Base-by-base conservation (phyloP, 129 eudicot genomes). In the Sambucus nigra region DNA sequence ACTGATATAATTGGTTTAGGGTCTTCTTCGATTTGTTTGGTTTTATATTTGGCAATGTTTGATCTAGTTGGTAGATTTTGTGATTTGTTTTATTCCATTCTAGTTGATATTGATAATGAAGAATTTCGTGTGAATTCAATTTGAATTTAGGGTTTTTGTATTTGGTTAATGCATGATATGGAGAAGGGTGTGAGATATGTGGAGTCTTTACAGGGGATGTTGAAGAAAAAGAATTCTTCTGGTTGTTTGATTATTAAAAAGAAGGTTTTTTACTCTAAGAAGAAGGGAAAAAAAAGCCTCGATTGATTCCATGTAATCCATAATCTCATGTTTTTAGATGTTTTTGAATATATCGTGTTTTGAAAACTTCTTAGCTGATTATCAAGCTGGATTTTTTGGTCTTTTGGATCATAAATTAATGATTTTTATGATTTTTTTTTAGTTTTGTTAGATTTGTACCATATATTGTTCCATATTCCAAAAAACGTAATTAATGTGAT, bases 161-260 rank as follows among this genome's bases (percentile, higher is more conserved):
- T 16, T 14, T 15, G 48, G 48, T 42, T 15, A 9, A 47, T 47
- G 50, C 46, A 61, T 60, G 61, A 58, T 32, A 85, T 81, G 98
- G 94, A 86, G 58, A 85, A 72, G 54, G 55, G 73, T 35, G 42
- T 35, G 42, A 35, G 42, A 35, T 35, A 35, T 15, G 42, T 15
- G 8, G 42, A 12, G 8, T 7, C 42, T 35, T 42, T 20, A 42
- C 19, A 1, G 4, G 20, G 48, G 40, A 73, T 91, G 31, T 52
- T 86, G 15, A 92, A 92, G 84, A 86, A 75, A 53, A 82, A 83
- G 55, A 92, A 76, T 35, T 74, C 95, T 15, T 79, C 95, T 20
- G 99, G 95, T n/a, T 86, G 95, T 73, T 77, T 92, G 68, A 80
- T 91, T 44, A 79, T 91, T 0, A 91, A 91, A 68, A 85, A 77